Evolutionary conservation across 1,139 yeast genomes (phyloP), one percentile per base, ranked within the genome.

Genomic region (Taphrina sp.): DNA sequence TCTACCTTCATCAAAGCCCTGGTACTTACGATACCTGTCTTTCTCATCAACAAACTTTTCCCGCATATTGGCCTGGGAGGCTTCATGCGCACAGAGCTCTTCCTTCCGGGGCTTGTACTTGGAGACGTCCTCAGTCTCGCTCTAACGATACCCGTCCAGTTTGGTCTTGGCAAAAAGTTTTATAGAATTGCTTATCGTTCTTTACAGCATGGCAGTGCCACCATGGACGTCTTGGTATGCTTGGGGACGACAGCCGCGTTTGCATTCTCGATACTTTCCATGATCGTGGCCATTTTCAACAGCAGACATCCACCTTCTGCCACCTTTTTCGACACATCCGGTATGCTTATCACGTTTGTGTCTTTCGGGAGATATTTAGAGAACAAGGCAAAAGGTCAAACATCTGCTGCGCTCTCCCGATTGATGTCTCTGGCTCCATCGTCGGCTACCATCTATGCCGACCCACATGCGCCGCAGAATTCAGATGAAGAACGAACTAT

Each of bases 151-250:
- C 85, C 83, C 62, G 75, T 90, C 42, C 92, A 87, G 66, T 80
- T 85, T 63, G 73, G 76, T 26, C 77, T 82, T 60, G 97, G 85
- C 1, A 65, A 71, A 7, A 75, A 76, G 34, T 92, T 88, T 65
- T 80, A 81, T 67, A 73, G 70, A 51, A 83, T 86, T 59, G 80
- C 94, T 8, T 74, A 71, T 64, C 77, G 76, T 46, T 83, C 95
- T n/a, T 61, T 89, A 16, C 73, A 73, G 57, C 88, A 85, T 63
- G 76, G 81, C 5, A 76, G 85, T 46, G 95, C 96, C n/a, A 89
- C 94, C 19, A 94, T 94, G 98, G 98, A 94, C 69, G 88, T 90
- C 1, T 75, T 94, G 60, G 92, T 94, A 34, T 82, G 86, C 58
- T 74, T 86, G 28, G 88, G 96, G 2, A 89, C 96, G 0, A 73